Evolutionary conservation across 129 eudicot genomes (phyloP), one percentile per base, ranked within the genome.

Genomic region (Flaveria bidentis): DNA sequence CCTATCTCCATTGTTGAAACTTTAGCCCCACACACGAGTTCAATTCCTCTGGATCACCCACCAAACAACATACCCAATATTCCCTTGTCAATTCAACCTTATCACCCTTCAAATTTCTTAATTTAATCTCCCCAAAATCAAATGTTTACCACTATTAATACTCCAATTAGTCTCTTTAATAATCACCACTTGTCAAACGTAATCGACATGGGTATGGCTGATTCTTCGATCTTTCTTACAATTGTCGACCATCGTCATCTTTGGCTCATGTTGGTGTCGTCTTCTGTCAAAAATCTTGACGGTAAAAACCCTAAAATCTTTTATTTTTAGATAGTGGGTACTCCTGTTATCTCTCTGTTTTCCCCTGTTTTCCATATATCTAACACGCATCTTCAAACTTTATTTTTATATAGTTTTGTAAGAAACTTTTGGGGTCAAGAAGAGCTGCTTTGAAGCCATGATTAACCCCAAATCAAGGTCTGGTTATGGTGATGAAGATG

Each of bases 231-330:
- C 10, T 75, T 82, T 80, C 78, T 64, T 46, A 33, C 60, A 36
- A 66, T 86, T 72, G 80, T 77, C 84, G 63, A 56, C 64, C 23
- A 80, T 41, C 86, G 76, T 71, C 86, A 73, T 68, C 77, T 76
- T 73, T 88, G 89, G 87, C 84, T 68, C 51, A 81, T 87, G 46
- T 75, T 79, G 75, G 79, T 75, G 84, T 88, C 55, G 70, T 81
- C 67, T 85, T 66, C 15, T 80, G 81, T 56, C 83, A 82, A 57
- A 78, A 77, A 66, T 9, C 85, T 77, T 70, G 81, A 77, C 63
- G 86, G 86, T 75, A 73, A 78, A 66, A 82, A 53, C 71, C 85
- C 74, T 67, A 12, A 72, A 73, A 78, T 45, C 2, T 6, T 2
- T 8, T 1, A 3, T 47, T 63, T 69, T 63, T 69, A 72, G 18